Conservation (phyloP, 352 stramenopile genomes). For the Pythium volutum region DNA sequence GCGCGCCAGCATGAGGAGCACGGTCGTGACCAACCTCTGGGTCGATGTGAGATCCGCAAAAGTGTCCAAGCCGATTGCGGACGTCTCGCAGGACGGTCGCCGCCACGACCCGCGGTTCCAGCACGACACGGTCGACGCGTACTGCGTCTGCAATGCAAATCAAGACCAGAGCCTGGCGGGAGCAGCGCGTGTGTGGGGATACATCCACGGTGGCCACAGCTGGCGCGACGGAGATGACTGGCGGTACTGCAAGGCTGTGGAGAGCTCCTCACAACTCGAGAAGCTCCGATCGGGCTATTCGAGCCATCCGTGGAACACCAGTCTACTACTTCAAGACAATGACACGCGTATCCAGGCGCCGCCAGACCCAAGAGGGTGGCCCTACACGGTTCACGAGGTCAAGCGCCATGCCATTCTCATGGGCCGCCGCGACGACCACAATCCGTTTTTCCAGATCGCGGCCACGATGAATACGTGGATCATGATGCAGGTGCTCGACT, state of each 20-base stretch:
- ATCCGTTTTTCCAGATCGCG: slow-evolving; percentile 35
- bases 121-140: slow-evolving; percentile 10
- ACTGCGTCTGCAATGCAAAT: slow-evolving; percentile 14
- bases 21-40: slow-evolving; percentile 23
- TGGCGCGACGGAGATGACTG: neutral
- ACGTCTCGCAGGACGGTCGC: slow-evolving; percentile 29
- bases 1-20: slow-evolving; percentile 24
- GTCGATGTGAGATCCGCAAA: slow-evolving; percentile 38
- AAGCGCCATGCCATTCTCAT: slow-evolving; percentile 26
- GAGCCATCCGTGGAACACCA: neutral
- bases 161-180: slow-evolving; percentile 8
- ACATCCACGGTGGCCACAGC: slow-evolving; percentile 5
- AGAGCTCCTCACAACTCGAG: neutral
- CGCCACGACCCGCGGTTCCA: slow-evolving; percentile 38
- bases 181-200: slow-evolving; percentile 3
- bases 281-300: neutral
- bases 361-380: slow-evolving; percentile 3
- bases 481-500: slow-evolving; percentile 18
- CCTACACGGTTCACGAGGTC: neutral
- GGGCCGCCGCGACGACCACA: slow-evolving; percentile 32
- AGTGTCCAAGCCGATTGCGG: slow-evolving; percentile 24
- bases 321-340: neutral
- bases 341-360: neutral
- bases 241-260: slow-evolving; percentile 7
- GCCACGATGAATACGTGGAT: slow-evolving; percentile 31